phyloP scores from a whole-genome alignment of 345 rosid genomes.

The Salix suchowensis region DNA sequence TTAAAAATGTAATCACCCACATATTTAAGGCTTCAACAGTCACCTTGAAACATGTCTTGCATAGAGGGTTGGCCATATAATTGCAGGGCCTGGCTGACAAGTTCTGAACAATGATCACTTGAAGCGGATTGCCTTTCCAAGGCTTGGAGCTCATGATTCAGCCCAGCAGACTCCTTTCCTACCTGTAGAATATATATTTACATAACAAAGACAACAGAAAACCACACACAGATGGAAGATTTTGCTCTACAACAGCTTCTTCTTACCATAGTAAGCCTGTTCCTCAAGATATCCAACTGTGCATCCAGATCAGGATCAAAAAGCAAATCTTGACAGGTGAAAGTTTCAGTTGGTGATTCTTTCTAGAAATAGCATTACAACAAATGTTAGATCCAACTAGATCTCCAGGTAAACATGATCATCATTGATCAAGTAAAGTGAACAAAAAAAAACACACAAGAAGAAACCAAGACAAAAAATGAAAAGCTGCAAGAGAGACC shows the following conservation, averaged over 20 bases:
- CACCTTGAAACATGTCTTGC: conserved; percentile 61
- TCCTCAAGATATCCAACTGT: conserved; percentile 58
- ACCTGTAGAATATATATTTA: conserved; percentile 32
- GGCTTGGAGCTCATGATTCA: conserved; percentile 51
- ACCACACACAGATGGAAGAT: not conserved
- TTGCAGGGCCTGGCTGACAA: conserved; percentile 49
- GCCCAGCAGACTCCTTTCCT: conserved; percentile 55
- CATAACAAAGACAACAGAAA: not conserved
- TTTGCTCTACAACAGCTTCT: not conserved
- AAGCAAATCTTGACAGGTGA: conserved; percentile 29
- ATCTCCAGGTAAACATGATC: not conserved
- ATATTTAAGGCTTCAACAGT: conserved; percentile 5
- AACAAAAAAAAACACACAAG: not conserved
- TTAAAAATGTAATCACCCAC: not conserved
- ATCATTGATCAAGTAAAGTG: not conserved
- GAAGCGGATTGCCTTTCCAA: conserved; percentile 51
- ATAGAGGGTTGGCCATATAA: conserved; percentile 41
- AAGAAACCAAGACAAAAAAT: not conserved
- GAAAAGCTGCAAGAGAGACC: conserved; percentile 13
- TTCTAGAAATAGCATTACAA: conserved; percentile 24
- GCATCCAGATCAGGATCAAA: conserved; percentile 51
- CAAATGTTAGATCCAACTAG: not conserved
- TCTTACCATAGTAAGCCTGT: conserved; percentile 52
- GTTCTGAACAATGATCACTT: conserved; percentile 39
- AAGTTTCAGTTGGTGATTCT: conserved; percentile 31